Evolutionary conservation across 2,329 filamentous ascomycete genomes (phyloP).

Genomic region (Beauveria scarabaeidicola): DNA sequence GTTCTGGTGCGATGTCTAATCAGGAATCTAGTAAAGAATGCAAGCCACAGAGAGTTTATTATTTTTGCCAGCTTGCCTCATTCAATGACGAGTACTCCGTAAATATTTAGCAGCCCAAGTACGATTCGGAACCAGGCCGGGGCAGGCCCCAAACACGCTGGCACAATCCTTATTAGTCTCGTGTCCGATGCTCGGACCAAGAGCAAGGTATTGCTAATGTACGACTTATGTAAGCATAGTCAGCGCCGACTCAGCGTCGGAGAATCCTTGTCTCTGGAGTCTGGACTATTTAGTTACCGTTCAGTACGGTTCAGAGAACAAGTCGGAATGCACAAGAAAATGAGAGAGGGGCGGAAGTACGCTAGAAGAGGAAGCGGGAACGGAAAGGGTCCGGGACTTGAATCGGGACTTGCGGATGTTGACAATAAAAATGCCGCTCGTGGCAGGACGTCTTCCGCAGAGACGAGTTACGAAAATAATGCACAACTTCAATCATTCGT

Average conservation of each 20-base stretch:
- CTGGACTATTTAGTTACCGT: not conserved
- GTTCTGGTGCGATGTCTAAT: too few relatives aligned
- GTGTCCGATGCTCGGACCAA: not conserved
- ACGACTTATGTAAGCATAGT: not conserved
- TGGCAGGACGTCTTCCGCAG: too few relatives aligned
- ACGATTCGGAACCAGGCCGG: not conserved
- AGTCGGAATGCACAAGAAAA: not conserved
- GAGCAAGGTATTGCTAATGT: not conserved
- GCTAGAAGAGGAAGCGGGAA: conserved; percentile 2
- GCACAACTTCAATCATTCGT: not conserved
- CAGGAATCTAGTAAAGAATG: too few relatives aligned
- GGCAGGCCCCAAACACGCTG: not conserved
- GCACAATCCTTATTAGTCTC: not conserved
- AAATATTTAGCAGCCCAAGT: too few relatives aligned
- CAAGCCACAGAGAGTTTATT: too few relatives aligned
- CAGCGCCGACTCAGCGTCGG: not conserved
- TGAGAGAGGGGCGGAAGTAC: conserved; percentile 7
- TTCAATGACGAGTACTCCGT: too few relatives aligned
- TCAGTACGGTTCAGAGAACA: not conserved
- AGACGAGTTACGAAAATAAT: too few relatives aligned
- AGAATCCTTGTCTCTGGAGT: not conserved
- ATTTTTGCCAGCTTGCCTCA: too few relatives aligned
- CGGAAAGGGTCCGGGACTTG: conserved; percentile 5
- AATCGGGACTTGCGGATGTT: not conserved
- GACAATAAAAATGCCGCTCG: not conserved